Base-by-base conservation (phyloP, 306 rosid genomes). In the Sophora flavescens region DNA sequence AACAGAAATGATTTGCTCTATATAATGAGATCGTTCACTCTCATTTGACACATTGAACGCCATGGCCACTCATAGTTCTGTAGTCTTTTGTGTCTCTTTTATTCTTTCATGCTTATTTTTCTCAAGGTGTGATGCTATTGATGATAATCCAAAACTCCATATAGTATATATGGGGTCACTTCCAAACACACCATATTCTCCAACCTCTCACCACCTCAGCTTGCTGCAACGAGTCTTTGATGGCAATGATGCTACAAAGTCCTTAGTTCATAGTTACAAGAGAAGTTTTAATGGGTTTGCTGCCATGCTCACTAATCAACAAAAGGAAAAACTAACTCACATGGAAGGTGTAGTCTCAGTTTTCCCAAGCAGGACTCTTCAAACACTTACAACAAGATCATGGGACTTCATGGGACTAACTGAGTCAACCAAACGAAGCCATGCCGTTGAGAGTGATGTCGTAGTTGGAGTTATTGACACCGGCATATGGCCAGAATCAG, bases 361-460 rank as follows among this genome's bases (percentile, higher is more conserved):
- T 30, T 30, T 30, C 32, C 32, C 32, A 30, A 1, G 70, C 69
- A 75, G 38, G 56, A 78, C n/a, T 1, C 52, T 35, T 0, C 75
- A 78, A 12, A 64, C 78, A 2, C 87, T 81, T 0, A 74, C 86
- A 5, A 84, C 88, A 26, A 67, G 88, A 7, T 87, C 87, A 3
- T 86, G 90, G 87, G 84, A 84, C 12, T 86, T 83, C 60, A 15
- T 80, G 0, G 83, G 87, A 3, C 60, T 86, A 2, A 7, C 47
- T 4, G 12, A 30, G 6, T 22, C 47, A 9, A 30, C 28, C n/a
- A 8, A 8, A 7, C 41, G 81, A 62, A 15, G 66, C 1, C 47
- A 22, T 0, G 16, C 45, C 0, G 56, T 7, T 0, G 86, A 81
- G 69, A 74, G 63, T 7, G 77, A 76, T 2, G 3, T 75, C 16